phyloP scores from a whole-genome alignment of 208 protist genomes.

The Leishmania tarentolae region DNA sequence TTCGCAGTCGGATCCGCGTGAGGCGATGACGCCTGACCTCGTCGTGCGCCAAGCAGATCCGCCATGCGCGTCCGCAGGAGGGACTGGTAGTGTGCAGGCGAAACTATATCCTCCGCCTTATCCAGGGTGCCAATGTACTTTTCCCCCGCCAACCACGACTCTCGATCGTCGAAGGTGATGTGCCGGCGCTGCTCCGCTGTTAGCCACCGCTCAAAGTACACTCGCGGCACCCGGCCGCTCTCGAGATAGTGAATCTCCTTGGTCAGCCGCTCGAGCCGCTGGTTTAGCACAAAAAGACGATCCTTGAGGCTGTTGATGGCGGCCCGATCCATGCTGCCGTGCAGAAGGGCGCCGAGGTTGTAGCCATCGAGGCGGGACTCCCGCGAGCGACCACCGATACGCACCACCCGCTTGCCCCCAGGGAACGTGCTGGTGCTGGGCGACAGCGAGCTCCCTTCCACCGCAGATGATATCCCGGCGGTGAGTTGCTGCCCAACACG shows the following conservation, averaged over 20 bases:
- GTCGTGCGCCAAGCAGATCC: conserved; percentile 21
- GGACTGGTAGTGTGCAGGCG: conserved; percentile 40
- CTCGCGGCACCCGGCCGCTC: conserved; percentile 72
- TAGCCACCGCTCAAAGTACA: conserved; percentile 88
- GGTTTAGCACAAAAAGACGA: conserved; percentile 71
- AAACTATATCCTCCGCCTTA: conserved; percentile 10
- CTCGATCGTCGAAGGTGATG: conserved; percentile 83
- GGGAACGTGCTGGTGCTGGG: conserved; percentile 62
- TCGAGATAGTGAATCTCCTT: conserved; percentile 88
- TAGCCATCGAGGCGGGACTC: conserved; percentile 71
- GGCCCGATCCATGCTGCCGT: conserved; percentile 54
- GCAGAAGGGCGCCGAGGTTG: conserved; percentile 77
- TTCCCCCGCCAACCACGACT: conserved; percentile 77
- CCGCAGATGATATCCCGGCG: conserved; percentile 11
- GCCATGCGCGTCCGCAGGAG: conserved; percentile 55
- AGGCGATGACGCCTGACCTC: not conserved
- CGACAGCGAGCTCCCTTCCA: not conserved
- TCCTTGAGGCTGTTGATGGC: conserved; percentile 81
- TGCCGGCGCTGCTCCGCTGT: conserved; percentile 74
- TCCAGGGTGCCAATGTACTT: conserved; percentile 52
- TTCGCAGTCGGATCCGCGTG: not conserved
- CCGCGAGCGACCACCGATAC: conserved; percentile 84
- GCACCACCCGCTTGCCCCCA: conserved; percentile 74
- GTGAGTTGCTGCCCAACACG: conserved; percentile 32
- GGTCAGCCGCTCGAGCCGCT: conserved; percentile 75